Evolutionary conservation across 2,329 filamentous ascomycete species (phyloP), one percentile per base, ranked within the genome.

Genomic region (Phialophora verrucosa): DNA sequence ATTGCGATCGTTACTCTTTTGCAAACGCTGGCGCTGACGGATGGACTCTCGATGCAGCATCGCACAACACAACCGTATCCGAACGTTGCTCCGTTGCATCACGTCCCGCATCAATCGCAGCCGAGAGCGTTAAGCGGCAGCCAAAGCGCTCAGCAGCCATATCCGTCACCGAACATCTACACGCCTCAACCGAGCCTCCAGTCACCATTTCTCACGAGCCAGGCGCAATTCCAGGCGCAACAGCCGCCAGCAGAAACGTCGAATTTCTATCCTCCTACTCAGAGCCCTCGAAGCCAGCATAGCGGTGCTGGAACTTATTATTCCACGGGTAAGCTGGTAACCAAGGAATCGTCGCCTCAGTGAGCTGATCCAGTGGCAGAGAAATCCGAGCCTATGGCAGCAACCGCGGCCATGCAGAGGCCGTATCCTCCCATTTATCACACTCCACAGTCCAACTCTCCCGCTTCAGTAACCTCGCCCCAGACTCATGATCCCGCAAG

Each of bases 371-470:
- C 20, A 29, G 14, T 14, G 12, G n/a, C 88, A 91, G 90, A 92
- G 79, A 87, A 90, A 78, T 87, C 89, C 76, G 87, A 89, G 76
- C 82, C 85, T 75, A 90, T 90, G 88, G 87, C 88, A 69, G 83
- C 80, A 69, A 76, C 87, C 72, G 84, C 87, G 73, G 86, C 87
- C 71, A 88, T 90, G 84, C 87, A 87, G 77, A 84, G 87, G 73
- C 79, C 85, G 70, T 78, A 83, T 55, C 97, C 96, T 77, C 93
- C 93, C 73, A 96, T 97, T 76, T 97, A 97, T 78, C 92, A 97
- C 79, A 96, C 93, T 20, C 93, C 93, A 63, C 93, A 97, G 81
- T 96, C 93, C 64, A 96, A 94, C 79, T 97, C 94, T 63, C 94
- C 94, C 57, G 92, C 92, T 47, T 96, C 93, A 59, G 93, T 97